A percentile compares a stretch with the other conserved stretches of the same genome.
These are phyloP conservation scores for Suhomyces pyralidae DNA, from an alignment of 805 yeast genomes.

Conservation along the genomic window DNA sequence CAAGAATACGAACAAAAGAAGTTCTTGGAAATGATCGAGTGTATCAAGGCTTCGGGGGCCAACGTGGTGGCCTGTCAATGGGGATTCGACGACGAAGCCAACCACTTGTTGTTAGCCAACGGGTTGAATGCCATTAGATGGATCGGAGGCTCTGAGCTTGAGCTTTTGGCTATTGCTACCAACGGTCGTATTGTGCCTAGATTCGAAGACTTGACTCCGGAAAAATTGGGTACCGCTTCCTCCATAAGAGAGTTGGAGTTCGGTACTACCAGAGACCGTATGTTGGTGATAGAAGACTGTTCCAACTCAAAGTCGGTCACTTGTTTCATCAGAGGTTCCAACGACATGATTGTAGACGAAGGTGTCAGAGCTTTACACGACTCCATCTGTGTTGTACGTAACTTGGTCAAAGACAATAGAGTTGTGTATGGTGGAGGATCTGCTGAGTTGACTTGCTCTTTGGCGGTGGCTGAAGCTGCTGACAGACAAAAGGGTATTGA, in stretches of 20 bases:
- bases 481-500: slow-evolving; percentile 93
- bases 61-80: slow-evolving; percentile 97
- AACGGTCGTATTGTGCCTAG: slow-evolving; percentile 96
- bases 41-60: slow-evolving; percentile 87
- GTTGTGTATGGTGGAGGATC: slow-evolving; percentile 99
- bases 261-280: slow-evolving; percentile 95
- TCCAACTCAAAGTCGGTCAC: slow-evolving; percentile 87
- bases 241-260: slow-evolving; percentile 82
- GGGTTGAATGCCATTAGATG: slow-evolving; percentile 95
- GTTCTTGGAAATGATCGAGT: slow-evolving; percentile 84
- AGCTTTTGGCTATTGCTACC: slow-evolving; percentile 94
- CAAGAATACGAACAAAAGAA: slow-evolving; percentile 91
- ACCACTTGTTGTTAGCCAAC: slow-evolving; percentile 84
- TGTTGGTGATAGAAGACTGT: slow-evolving; percentile 91
- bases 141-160: slow-evolving; percentile 98
- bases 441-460: slow-evolving; percentile 89
- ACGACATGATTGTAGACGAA: slow-evolving; percentile 97
- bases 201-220: slow-evolving; percentile 82
- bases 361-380: slow-evolving; percentile 96
- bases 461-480: slow-evolving; percentile 88
- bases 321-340: slow-evolving; percentile 90
- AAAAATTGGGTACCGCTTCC: slow-evolving; percentile 87
- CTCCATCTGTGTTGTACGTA: slow-evolving; percentile 95
- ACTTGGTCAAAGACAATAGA: slow-evolving; percentile 84
- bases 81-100: slow-evolving; percentile 99